A percentile compares a stretch with the other conserved stretches of the same genome.
Evolutionary conservation across 768 basidiomycete species (phyloP).

Genomic region (Termitomyces sp.): DNA sequence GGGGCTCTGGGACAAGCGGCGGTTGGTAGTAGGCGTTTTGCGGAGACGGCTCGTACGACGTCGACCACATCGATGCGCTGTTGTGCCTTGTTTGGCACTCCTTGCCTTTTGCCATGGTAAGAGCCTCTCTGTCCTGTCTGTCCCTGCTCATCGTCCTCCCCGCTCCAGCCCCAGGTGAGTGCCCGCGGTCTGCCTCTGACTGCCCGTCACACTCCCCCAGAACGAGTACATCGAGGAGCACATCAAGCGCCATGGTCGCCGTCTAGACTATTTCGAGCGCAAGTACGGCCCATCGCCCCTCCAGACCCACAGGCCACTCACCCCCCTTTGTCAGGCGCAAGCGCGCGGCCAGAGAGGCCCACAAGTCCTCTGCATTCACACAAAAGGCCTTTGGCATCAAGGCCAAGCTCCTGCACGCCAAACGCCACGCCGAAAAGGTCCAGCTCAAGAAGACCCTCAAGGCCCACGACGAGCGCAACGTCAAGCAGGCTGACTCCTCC

Average conservation of each 20-base stretch:
- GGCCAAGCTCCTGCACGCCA: conserved; percentile 96
- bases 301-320: conserved; percentile 3
- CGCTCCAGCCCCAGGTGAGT: conserved; percentile 60
- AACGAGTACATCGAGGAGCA: conserved; percentile 99
- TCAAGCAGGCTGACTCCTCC: conserved; percentile 87
- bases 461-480: conserved; percentile 97
- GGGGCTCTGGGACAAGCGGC: conserved; percentile 44
- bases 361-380: conserved; percentile 73
- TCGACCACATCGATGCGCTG: conserved; percentile 55
- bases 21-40: conserved; percentile 55
- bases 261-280: conserved; percentile 93
- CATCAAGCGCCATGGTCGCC: conserved; percentile 93
- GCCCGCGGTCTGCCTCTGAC: neutral
- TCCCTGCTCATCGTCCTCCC: conserved; percentile 9
- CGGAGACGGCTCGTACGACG: conserved; percentile 56
- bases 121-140: conserved; percentile 5
- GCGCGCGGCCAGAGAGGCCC: conserved; percentile 70
- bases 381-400: conserved; percentile 96
- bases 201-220: conserved; percentile 30
- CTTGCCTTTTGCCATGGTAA: conserved; percentile 35
- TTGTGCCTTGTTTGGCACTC: conserved; percentile 25
- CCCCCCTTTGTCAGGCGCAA: conserved; percentile 53
- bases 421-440: conserved; percentile 95
- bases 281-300: conserved; percentile 50
- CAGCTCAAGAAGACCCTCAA: conserved; percentile 99